These are phyloP conservation scores for Podospora comata DNA, from an alignment of 495 filamentous ascomycete genomes.

Conservation along the genomic window DNA sequence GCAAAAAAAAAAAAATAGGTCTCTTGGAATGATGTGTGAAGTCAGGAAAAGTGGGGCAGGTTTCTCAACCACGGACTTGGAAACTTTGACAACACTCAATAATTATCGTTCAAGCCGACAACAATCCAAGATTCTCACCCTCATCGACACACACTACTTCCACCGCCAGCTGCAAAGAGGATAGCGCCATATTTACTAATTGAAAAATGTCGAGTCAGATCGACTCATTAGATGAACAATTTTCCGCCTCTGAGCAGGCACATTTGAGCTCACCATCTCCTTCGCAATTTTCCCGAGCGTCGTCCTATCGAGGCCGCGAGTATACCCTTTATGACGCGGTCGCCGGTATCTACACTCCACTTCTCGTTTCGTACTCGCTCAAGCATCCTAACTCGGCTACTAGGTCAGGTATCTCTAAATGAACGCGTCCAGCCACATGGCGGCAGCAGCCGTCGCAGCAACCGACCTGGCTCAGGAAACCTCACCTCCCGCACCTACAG, in stretches of 20 bases:
- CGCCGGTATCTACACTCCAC: constrained; percentile 53
- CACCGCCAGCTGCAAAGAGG: no score
- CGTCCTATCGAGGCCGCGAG: constrained; percentile 27
- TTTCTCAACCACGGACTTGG: not conserved
- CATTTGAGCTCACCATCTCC: not conserved
- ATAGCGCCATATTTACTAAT: no score
- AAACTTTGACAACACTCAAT: not conserved
- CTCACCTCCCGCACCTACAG: constrained; percentile 46
- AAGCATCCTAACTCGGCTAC: constrained; percentile 1
- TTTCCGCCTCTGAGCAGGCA: not conserved
- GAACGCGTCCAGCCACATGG: constrained; percentile 16
- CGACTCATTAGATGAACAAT: not conserved
- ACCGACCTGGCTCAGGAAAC: constrained; percentile 38
- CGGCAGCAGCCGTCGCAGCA: constrained; percentile 16
- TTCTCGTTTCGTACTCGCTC: not conserved
- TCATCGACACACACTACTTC: no score
- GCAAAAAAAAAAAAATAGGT: no score
- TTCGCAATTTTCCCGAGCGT: not conserved
- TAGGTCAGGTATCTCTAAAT: constrained; percentile 47
- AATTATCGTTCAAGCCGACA: not conserved
- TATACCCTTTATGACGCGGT: constrained; percentile 76
- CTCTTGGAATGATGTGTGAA: not conserved
- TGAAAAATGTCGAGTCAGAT: not conserved
- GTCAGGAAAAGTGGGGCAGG: not conserved
- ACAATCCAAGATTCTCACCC: no score